Conservation (phyloP, 768 basidiomycete genomes). For the Rhizopogon vinicolor region DNA sequence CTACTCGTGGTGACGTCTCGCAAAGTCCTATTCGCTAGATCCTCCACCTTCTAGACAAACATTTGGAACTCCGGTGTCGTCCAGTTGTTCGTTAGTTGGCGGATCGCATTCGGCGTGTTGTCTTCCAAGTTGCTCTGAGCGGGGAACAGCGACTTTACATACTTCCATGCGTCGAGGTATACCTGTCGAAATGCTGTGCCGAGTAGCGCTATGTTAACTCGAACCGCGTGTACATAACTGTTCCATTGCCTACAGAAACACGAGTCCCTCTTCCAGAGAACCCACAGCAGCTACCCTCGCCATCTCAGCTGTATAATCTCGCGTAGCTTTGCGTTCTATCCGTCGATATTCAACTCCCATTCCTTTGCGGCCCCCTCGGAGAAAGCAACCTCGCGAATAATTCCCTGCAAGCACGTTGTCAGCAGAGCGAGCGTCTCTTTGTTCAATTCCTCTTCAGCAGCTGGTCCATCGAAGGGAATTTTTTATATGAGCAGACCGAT, state of each 20-base stretch:
- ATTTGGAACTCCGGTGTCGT: constrained; percentile 45
- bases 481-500: constrained; percentile 60
- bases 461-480: constrained; percentile 38
- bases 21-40: constrained; percentile 37
- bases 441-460: constrained; percentile 3
- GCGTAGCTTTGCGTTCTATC: constrained; percentile 55
- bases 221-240: constrained; percentile 36
- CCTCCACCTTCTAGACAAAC: constrained; percentile 48
- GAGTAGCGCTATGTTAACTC: neutral
- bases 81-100: constrained; percentile 61
- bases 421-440: constrained; percentile 43
- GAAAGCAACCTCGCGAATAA: constrained; percentile 55
- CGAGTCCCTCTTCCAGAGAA: constrained; percentile 55
- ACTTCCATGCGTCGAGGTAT: constrained; percentile 66
- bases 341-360: constrained; percentile 43
- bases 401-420: constrained; percentile 49
- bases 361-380: constrained; percentile 48
- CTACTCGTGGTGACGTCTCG: constrained; percentile 23
- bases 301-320: constrained; percentile 73
- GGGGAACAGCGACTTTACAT: constrained; percentile 28
- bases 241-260: constrained; percentile 82
- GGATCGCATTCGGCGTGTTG: constrained; percentile 28
- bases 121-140: constrained; percentile 5
- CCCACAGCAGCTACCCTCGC: constrained; percentile 41
- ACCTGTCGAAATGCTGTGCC: constrained; percentile 34